Base-by-base conservation (phyloP, 768 basidiomycete genomes). In the Trametes cinnabarina region DNA sequence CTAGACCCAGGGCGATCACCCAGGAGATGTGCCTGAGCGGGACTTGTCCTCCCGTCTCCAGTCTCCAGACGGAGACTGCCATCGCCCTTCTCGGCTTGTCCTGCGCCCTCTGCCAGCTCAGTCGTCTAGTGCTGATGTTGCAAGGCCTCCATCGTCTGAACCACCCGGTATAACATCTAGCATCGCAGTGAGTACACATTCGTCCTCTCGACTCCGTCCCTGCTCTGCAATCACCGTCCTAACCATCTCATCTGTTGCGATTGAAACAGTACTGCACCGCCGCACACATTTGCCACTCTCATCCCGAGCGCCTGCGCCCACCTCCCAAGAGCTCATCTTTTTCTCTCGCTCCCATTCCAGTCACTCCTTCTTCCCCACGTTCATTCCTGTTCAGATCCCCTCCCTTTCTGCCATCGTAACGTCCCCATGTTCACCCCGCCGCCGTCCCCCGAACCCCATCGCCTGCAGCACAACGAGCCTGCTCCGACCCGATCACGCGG, bases 351-450 rank as follows among this genome's bases (percentile, higher is more conserved):
- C 47, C 49, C 25, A 35, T 49, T 23, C 40, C 43, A 23, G 60
- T 49, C 60, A 32, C 39, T 61, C 60, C 56, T 61, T 37, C 44
- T 32, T 23, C 40, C 47, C 40, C 60, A 61, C 60, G 51, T 43
- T 61, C 60, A 28, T 61, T 61, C 40, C 46, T 35, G 6, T 40
- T 51, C 46, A 43, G 43, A 37, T 47, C 48, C 56, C 23, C 54
- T 23, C 55, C 7, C 54, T 30, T 6, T 12, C 30, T 32, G 30
- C 30, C 12, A 12, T 37, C 47, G 14, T 25, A 17, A 35, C 37
- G 54, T 47, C 32, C 49, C 42, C 39, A 77, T 77, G 76, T 76
- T 77, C 65, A 77, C 76, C 46, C 76, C 76, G 22, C 74, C 76
- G 3, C 58, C 69, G 2, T 68, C 66, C 12, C 68, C 69, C 28